Base-by-base conservation (phyloP, 768 basidiomycete genomes). In the Cystofilobasidium macerans region DNA sequence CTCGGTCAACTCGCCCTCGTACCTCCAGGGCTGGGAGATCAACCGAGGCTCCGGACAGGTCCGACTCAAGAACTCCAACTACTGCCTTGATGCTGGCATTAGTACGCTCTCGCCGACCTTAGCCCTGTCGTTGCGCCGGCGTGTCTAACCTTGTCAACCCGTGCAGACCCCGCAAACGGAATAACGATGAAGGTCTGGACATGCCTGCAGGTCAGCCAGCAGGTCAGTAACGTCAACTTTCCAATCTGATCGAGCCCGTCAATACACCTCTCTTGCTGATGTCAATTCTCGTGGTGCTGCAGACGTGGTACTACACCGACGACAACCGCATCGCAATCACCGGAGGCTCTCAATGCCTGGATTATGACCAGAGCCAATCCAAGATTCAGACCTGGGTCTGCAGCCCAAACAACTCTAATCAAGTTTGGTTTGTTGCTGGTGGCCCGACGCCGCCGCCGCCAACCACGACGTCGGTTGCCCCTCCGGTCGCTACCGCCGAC, bases 241-340 rank as follows among this genome's bases (percentile, higher is more conserved):
- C n/a, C n/a, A n/a, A n/a, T n/a, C n/a, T n/a, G n/a, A n/a, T n/a
- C n/a, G n/a, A n/a, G n/a, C n/a, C n/a, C n/a, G n/a, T n/a, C n/a
- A n/a, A n/a, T n/a, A n/a, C n/a, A n/a, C n/a, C n/a, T n/a, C n/a
- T n/a, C n/a, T n/a, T n/a, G n/a, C n/a, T n/a, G n/a, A n/a, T n/a
- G n/a, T n/a, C n/a, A n/a, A n/a, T n/a, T n/a, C n/a, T n/a, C n/a
- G n/a, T n/a, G n/a, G n/a, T n/a, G n/a, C n/a, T n/a, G n/a, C 48
- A 45, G 33, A n/a, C 22, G 22, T 47, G 45, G 45, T 47, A 12
- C n/a, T 22, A n/a, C 57, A 71, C 71, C 36, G 70, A 63, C 54
- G 75, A 75, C 67, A 65, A 72, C 35, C 69, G 73, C 13, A 72
- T 76, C 47, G 74, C 75, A 43, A 73, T 74, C 69, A 24, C 20